Conservation (phyloP, 208 protist genomes). For the Tritrichomonas foetus region DNA sequence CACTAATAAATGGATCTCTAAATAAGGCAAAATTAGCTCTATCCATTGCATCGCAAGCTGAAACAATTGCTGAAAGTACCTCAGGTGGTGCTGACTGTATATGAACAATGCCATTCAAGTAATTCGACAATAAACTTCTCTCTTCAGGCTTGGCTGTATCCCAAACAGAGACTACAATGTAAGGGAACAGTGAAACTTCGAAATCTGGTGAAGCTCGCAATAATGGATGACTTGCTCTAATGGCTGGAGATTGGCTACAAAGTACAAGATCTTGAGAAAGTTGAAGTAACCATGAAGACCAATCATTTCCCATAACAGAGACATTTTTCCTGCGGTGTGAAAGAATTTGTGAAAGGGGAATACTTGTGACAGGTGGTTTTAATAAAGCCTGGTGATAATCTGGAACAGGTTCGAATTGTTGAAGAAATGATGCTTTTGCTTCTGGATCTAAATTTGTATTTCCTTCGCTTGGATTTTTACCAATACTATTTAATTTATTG, state of each 20-base stretch:
- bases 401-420: background rate
- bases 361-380: background rate
- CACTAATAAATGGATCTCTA: background rate
- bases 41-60: background rate
- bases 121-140: background rate
- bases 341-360: background rate
- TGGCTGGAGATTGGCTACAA: background rate
- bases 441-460: background rate
- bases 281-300: background rate
- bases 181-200: background rate
- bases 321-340: background rate
- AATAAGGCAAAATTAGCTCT: background rate
- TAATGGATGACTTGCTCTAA: background rate
- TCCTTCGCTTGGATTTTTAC: background rate
- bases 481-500: background rate
- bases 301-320: background rate
- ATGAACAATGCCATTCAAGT: background rate
- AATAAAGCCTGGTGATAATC: background rate
- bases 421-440: background rate
- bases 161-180: background rate
- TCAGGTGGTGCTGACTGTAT: background rate
- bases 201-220: background rate
- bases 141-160: background rate
- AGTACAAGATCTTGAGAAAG: background rate
- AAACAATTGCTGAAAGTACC: background rate